Conservation (phyloP, 1,284 basidiomycete genomes). For the Schizopora paradoxa region DNA sequence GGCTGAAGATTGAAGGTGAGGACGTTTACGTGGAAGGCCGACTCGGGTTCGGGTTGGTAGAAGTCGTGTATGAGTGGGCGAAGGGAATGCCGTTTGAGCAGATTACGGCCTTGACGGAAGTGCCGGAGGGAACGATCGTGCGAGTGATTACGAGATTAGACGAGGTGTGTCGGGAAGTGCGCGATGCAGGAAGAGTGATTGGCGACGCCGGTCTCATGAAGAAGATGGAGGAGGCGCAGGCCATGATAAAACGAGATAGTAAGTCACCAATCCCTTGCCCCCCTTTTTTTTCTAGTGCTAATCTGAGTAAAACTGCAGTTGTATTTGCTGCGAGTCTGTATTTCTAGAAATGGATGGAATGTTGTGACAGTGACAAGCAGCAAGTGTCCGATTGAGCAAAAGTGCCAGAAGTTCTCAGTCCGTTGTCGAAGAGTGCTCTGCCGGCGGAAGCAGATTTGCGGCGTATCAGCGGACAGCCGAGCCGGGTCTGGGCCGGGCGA, state of each 20-base stretch:
- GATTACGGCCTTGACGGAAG: conserved; percentile 90
- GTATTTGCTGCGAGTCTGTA: conserved; percentile 85
- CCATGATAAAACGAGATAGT: conserved; percentile 93
- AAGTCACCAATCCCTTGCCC: conserved; percentile 31
- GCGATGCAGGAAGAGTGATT: conserved; percentile 96
- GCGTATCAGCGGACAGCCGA: too few species aligned
- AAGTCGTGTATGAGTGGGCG: conserved; percentile 99
- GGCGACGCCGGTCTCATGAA: conserved; percentile 93
- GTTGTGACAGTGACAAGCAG: too few species aligned
- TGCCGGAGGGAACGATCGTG: conserved; percentile 96
- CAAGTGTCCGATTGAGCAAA: too few species aligned
- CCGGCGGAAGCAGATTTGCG: too few species aligned
- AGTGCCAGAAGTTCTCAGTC: too few species aligned
- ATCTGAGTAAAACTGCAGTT: conserved; percentile 40
- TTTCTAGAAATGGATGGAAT: conserved; percentile 50
- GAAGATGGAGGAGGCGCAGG: conserved; percentile 96
- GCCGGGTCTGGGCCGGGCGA: too few species aligned
- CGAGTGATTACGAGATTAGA: conserved; percentile 94
- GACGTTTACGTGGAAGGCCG: conserved; percentile 56
- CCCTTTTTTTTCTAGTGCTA: not conserved
- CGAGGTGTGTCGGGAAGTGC: conserved; percentile 94
- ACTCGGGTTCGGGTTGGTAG: conserved; percentile 86
- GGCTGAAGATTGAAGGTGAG: conserved; percentile 73
- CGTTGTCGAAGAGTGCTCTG: too few species aligned
- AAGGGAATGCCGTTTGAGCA: conserved; percentile 97